phyloP scores from a whole-genome alignment of 257 asterid species.

The Lycium barbarum region DNA sequence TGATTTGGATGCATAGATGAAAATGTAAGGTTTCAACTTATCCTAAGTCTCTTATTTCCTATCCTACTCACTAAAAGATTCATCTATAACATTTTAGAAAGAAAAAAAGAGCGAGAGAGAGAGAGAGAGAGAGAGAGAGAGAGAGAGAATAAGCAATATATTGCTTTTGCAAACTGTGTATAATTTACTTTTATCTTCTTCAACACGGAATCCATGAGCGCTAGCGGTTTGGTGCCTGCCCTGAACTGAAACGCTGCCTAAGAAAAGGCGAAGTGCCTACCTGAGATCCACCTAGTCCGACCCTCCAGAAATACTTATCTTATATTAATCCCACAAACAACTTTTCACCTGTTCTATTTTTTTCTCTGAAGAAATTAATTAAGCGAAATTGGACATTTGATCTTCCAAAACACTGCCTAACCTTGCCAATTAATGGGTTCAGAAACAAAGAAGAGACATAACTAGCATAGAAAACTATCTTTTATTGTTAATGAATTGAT shows the following conservation, averaged over 20 bases:
- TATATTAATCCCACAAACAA: neutral
- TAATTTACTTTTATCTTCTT: neutral
- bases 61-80: neutral
- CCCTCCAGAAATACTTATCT: neutral
- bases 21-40: neutral
- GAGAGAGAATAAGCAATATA: neutral
- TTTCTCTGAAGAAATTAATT: neutral
- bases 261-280: neutral
- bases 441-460: neutral
- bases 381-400: neutral
- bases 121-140: too few species aligned
- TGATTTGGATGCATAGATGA: neutral
- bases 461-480: neutral
- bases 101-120: neutral
- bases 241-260: neutral
- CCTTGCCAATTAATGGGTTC: neutral
- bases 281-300: neutral
- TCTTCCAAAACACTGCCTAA: neutral
- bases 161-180: neutral
- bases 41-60: neutral
- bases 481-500: neutral
- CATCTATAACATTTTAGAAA: neutral
- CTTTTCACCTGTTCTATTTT: neutral
- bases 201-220: neutral
- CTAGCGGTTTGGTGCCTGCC: neutral